A percentile compares a stretch with the other conserved stretches of the same genome.
Conservation (phyloP, 495 filamentous ascomycete genomes). For the Neurospora africana region DNA sequence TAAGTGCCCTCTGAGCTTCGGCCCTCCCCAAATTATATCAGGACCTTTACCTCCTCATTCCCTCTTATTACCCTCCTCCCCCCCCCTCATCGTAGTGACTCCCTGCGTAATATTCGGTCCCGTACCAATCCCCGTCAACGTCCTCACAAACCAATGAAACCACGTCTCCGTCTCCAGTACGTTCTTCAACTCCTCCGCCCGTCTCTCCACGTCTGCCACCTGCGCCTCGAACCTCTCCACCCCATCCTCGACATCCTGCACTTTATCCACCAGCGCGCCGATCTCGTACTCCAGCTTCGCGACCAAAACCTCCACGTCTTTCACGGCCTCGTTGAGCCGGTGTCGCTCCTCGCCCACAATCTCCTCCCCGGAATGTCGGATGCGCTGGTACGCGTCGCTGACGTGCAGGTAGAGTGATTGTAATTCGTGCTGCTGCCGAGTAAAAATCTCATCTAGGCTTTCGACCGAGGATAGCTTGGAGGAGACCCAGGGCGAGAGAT, state of each 20-base stretch:
- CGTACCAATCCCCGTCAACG: slow-evolving; percentile 49
- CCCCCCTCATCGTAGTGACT: not conserved
- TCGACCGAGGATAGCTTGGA: slow-evolving; percentile 52
- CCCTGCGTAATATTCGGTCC: slow-evolving; percentile 41
- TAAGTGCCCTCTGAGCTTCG: not conserved
- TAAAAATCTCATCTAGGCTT: slow-evolving; percentile 48
- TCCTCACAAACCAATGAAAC: slow-evolving; percentile 48
- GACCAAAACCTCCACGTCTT: slow-evolving; percentile 70
- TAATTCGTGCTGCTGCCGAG: slow-evolving; percentile 53
- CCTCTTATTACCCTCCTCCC: not conserved
- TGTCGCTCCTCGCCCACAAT: slow-evolving; percentile 56
- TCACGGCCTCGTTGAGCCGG: slow-evolving; percentile 60
- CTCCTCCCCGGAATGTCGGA: slow-evolving; percentile 56
- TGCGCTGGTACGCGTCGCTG: slow-evolving; percentile 48
- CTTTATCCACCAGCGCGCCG: slow-evolving; percentile 63
- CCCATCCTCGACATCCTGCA: slow-evolving; percentile 81
- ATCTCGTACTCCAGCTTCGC: slow-evolving; percentile 95
- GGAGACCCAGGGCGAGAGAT: slow-evolving; percentile 56
- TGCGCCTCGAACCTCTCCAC: slow-evolving; percentile 70
- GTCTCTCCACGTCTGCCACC: slow-evolving; percentile 66
- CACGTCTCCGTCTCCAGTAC: slow-evolving; percentile 54
- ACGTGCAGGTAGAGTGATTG: slow-evolving; percentile 58
- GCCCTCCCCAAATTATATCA: not conserved
- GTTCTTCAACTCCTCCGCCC: slow-evolving; percentile 58
- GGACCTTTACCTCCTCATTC: not conserved